Base-by-base conservation (phyloP, 2,329 filamentous ascomycete genomes). In the Cryphonectria radicalis region DNA sequence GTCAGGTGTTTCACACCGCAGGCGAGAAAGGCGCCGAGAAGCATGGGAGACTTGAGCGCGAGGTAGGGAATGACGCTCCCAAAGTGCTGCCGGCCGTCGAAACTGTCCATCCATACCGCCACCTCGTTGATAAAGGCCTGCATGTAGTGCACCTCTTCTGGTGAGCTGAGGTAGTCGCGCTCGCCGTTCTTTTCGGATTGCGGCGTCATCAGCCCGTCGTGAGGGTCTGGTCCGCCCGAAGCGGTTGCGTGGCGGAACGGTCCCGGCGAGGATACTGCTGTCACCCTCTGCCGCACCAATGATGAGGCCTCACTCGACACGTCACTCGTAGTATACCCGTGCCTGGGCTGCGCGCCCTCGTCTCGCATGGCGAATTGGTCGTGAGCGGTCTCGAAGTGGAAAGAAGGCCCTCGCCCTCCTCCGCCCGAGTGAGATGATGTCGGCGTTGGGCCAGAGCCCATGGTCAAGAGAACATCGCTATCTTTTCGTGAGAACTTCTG, bases 121-220 rank as follows among this genome's bases (percentile, higher is more conserved):
- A 98, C 93, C 75, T 97, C 92, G 77, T 97, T 92, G 8, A 97
- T 91, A 79, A 97, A 98, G 0, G 94, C 91, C 79, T 97, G 93
- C 91, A 98, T 93, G 78, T 94, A 94, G n/a, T 91, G 83, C 0
- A 96, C 88, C 78, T 97, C 94, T 71, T 97, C 93, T 13, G 90
- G 88, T 4, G 89, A 89, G 74, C 89, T 90, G 63, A 97, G 85
- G 75, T 89, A 93, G 67, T 92, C 88, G 53, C 89, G 81, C 72
- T 85, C 84, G 28, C 76, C 80, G 14, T 75, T 72, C 69, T 81
- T 82, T 62, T 85, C 83, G 60, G 80, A 82, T 0, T 82, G 81
- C 0, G 84, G 83, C 42, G 83, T 84, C 67, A 82, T 80, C 7
- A 79, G 72, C 55, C 81, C 76, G 67, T 82, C 76, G 59, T 78